Conservation (phyloP, 805 yeast genomes). For the Yarrowia porcina region DNA sequence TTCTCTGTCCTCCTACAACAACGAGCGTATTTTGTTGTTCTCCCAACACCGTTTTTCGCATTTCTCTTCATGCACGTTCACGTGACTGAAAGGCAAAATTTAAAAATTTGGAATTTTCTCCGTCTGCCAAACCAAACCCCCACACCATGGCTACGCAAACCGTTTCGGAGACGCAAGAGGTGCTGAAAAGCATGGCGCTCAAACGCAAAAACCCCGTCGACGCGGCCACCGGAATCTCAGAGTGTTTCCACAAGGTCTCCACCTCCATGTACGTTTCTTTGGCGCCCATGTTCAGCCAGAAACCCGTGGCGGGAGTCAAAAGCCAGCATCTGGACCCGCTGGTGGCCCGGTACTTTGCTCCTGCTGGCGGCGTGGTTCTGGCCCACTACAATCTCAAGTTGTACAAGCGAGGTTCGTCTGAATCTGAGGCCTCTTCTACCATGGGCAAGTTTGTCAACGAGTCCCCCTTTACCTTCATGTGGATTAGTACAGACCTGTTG, state of each 20-base stretch:
- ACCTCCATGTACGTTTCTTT: slow-evolving; percentile 73
- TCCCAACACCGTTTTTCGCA: too few species aligned
- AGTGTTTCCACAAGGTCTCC: slow-evolving; percentile 63
- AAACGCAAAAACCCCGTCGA: slow-evolving; percentile 32
- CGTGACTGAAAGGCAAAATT: slow-evolving; percentile 15
- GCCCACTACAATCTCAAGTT: slow-evolving; percentile 68
- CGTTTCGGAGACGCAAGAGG: slow-evolving; percentile 6
- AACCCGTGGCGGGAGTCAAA: slow-evolving; percentile 75
- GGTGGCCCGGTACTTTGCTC: slow-evolving; percentile 73
- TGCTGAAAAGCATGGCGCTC: slow-evolving; percentile 17
- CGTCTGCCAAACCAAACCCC: slow-evolving; percentile 1
- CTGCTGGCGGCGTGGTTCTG: slow-evolving; percentile 77
- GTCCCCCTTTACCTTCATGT: slow-evolving; percentile 82
- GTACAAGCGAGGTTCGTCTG: slow-evolving; percentile 36
- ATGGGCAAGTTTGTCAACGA: slow-evolving; percentile 70
- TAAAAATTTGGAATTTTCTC: slow-evolving; percentile 1
- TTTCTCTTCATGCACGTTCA: slow-evolving; percentile 2
- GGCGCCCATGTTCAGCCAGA: slow-evolving; percentile 73
- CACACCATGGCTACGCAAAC: neutral
- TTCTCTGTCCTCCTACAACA: too few species aligned
- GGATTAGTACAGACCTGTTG: slow-evolving; percentile 79
- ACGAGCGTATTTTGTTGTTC: too few species aligned
- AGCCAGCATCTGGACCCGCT: slow-evolving; percentile 88
- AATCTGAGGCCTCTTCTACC: slow-evolving; percentile 37
- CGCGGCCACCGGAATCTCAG: slow-evolving; percentile 41